A percentile compares a stretch with the other conserved stretches of the same genome.
Evolutionary conservation across 805 yeast genomes (phyloP).

Genomic region (Millerozyma miso): DNA sequence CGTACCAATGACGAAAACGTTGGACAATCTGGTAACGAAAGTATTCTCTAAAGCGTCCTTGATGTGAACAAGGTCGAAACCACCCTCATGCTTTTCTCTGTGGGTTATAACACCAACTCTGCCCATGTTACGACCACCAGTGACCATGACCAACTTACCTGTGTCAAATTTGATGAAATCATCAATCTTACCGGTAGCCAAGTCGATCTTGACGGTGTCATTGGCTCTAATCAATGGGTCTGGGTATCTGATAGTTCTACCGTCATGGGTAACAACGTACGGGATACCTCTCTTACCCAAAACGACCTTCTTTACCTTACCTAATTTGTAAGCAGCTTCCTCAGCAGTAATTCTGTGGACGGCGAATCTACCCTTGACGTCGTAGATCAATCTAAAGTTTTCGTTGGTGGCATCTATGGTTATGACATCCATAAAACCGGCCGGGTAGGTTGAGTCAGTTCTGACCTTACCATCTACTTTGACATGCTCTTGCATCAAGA

Average conservation of each 20-base stretch:
- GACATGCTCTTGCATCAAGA: constrained; percentile 96
- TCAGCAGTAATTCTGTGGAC: constrained; percentile 99
- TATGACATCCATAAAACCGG: constrained; percentile 99
- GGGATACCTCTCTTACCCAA: constrained; percentile 98
- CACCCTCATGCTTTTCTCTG: constrained; percentile 43
- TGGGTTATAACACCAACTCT: constrained; percentile 40
- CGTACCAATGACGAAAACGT: constrained; percentile 39
- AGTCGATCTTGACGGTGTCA: constrained; percentile 96
- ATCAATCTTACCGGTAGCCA: constrained; percentile 91
- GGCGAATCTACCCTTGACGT: constrained; percentile 98
- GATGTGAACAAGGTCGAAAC: constrained; percentile 41
- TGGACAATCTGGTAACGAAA: constrained; percentile 39
- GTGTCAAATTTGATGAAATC: constrained; percentile 37
- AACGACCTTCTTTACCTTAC: constrained; percentile 96
- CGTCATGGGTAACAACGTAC: constrained; percentile 98
- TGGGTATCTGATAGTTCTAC: constrained; percentile 99
- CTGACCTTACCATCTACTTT: constrained; percentile 99
- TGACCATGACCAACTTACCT: constrained; percentile 39
- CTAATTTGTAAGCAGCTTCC: constrained; percentile 97
- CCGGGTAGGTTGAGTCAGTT: constrained; percentile 98
- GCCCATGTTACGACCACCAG: constrained; percentile 43
- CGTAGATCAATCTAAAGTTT: constrained; percentile 98
- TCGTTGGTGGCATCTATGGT: constrained; percentile 97
- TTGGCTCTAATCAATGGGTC: constrained; percentile 95
- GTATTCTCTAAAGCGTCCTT: constrained; percentile 39